These are phyloP conservation scores for Magnaporthales sp. DNA, from an alignment of 2,329 filamentous ascomycete genomes.

Conservation along the genomic window DNA sequence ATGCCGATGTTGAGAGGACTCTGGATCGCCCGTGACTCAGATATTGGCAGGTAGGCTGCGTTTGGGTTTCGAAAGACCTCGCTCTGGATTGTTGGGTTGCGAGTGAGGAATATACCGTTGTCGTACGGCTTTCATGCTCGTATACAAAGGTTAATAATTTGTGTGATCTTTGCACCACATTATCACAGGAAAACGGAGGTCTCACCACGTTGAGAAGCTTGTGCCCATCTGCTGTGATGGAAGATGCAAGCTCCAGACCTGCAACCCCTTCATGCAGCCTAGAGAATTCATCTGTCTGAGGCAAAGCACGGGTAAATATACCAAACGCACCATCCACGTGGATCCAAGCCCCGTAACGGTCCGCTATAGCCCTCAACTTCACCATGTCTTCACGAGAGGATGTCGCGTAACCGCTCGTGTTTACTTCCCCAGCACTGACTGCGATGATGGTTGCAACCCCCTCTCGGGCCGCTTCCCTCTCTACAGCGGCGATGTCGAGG, in stretches of 20 bases:
- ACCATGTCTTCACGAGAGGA: slow-evolving; percentile 47
- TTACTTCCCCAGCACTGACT: slow-evolving; percentile 83
- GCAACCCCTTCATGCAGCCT: slow-evolving; percentile 39
- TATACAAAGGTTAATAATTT: slow-evolving; percentile 4
- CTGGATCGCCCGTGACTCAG: slow-evolving; percentile 41
- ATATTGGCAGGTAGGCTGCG: slow-evolving; percentile 63
- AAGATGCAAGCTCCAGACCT: slow-evolving; percentile 76
- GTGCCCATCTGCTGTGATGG: slow-evolving; percentile 78
- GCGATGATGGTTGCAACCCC: slow-evolving; percentile 64
- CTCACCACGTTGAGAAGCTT: slow-evolving; percentile 83
- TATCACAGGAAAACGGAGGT: slow-evolving; percentile 11
- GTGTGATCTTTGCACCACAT: background rate
- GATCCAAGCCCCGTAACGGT: slow-evolving; percentile 71
- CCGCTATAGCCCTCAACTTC: slow-evolving; percentile 59
- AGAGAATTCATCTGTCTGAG: slow-evolving; percentile 45
- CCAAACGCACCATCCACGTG: slow-evolving; percentile 91
- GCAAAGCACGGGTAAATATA: slow-evolving; percentile 64
- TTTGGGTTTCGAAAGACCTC: slow-evolving; percentile 75
- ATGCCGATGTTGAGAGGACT: slow-evolving; percentile 81
- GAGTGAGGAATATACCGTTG: slow-evolving; percentile 80
- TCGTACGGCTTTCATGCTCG: slow-evolving; percentile 61
- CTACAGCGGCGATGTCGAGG: slow-evolving; percentile 59
- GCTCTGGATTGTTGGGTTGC: slow-evolving; percentile 47
- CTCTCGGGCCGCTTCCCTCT: slow-evolving; percentile 40
- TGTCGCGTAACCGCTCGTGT: slow-evolving; percentile 74